Percentiles rank a stretch among this genome's conserved stretches.
Evolutionary conservation across 1,284 basidiomycete genomes (phyloP).

Genomic region (Naganishia sp.): DNA sequence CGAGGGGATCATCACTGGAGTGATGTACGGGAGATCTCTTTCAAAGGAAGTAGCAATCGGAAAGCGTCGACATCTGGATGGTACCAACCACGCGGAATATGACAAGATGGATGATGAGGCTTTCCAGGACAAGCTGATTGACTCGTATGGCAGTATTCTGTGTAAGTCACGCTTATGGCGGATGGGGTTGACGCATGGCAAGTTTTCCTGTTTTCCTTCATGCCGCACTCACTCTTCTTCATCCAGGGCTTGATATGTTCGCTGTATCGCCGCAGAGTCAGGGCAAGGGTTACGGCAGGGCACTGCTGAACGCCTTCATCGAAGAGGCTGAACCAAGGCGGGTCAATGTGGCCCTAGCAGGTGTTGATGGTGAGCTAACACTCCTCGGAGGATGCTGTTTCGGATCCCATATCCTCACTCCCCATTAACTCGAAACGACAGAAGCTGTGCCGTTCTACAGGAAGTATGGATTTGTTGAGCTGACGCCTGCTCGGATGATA

Average conservation of each 20-base stretch:
- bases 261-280: background rate
- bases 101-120: conserved; percentile 4
- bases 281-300: conserved; percentile 2
- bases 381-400: background rate
- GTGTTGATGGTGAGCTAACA: background rate
- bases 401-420: background rate
- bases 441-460: conserved; percentile 6
- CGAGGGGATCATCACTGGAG: background rate
- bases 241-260: conserved; percentile 5
- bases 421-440: background rate
- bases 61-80: background rate
- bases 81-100: background rate
- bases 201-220: no score
- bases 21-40: conserved; percentile 3
- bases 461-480: conserved; percentile 1
- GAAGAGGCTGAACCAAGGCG: conserved; percentile 1
- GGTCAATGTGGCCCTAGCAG: conserved; percentile 15
- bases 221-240: background rate
- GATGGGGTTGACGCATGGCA: background rate
- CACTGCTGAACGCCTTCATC: background rate
- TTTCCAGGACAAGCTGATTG: background rate
- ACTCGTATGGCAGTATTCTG: conserved; percentile 4
- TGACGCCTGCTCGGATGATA: background rate
- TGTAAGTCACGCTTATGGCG: background rate
- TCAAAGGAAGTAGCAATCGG: background rate